These are phyloP conservation scores for Prunella vulgaris DNA, from an alignment of 257 asterid genomes.

Conservation along the genomic window DNA sequence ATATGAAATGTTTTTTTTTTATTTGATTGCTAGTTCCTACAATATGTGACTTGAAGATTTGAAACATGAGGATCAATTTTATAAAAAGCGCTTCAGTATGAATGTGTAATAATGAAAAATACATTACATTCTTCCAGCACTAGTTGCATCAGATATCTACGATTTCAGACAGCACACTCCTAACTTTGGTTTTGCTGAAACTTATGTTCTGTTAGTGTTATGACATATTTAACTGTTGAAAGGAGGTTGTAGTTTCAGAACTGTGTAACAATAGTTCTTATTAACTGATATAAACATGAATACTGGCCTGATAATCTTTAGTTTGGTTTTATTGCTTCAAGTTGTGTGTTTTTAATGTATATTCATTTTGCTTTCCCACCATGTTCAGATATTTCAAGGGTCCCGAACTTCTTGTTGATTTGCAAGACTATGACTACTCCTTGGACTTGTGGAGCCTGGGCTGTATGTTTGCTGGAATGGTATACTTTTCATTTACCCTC, in stretches of 20 bases:
- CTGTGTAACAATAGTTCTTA: background rate
- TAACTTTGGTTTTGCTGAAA: background rate
- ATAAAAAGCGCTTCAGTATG: background rate
- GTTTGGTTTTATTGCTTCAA: constrained; percentile 11
- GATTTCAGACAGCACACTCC: background rate
- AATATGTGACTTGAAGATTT: background rate
- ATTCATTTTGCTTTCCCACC: background rate
- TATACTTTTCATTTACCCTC: constrained; percentile 22
- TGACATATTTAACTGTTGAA: background rate
- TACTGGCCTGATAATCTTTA: background rate
- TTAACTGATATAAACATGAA: background rate
- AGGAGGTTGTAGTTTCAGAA: background rate
- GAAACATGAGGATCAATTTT: background rate
- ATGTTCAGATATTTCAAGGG: constrained; percentile 62
- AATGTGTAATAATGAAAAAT: background rate
- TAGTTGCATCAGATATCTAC: background rate
- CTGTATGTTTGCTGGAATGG: constrained; percentile 94
- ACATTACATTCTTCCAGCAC: background rate
- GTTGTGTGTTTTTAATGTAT: background rate
- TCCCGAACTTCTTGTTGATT: constrained; percentile 93
- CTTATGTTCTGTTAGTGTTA: background rate
- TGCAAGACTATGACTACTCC: constrained; percentile 97
- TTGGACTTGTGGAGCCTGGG: constrained; percentile 93
- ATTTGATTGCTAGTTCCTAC: background rate
- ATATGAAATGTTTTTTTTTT: background rate